phyloP scores from a whole-genome alignment of 2,329 filamentous ascomycete genomes.

The Cadophora gregata region DNA sequence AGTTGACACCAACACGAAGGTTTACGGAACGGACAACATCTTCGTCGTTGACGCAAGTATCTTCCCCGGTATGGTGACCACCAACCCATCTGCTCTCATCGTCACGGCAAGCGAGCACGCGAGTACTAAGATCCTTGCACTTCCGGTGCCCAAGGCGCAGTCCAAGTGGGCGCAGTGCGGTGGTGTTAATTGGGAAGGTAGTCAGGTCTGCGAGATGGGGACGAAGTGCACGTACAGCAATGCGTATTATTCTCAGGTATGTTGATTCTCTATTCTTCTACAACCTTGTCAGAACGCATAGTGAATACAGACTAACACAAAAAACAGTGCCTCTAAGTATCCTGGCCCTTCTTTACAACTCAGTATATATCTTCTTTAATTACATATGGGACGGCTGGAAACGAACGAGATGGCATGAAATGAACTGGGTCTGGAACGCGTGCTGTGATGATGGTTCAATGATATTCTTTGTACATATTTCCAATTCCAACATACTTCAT shows the following conservation, averaged over 20 bases:
- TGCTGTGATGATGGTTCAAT: background rate
- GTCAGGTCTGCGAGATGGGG: constrained; percentile 25
- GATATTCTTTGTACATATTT: constrained; percentile 16
- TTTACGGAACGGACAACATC: constrained; percentile 72
- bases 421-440: background rate
- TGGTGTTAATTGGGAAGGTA: constrained; percentile 31
- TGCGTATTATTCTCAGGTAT: constrained; percentile 33
- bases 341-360: background rate
- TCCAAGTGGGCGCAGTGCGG: constrained; percentile 36
- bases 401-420: background rate
- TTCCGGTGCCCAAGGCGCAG: background rate
- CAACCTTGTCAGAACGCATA: background rate
- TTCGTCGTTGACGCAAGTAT: constrained; percentile 74
- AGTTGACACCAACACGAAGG: constrained; percentile 66
- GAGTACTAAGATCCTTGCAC: constrained; percentile 13
- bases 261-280: background rate
- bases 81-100: constrained; percentile 70
- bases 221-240: constrained; percentile 31
- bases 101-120: constrained; percentile 65
- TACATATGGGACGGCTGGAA: constrained; percentile 1
- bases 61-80: constrained; percentile 71
- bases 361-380: background rate
- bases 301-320: background rate
- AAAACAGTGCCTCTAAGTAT: constrained; percentile 4
- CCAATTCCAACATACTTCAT: background rate